Evolutionary conservation across 2,329 filamentous ascomycete genomes (phyloP), one percentile per base, ranked within the genome.

Genomic region (Dactylellina haptotyla): DNA sequence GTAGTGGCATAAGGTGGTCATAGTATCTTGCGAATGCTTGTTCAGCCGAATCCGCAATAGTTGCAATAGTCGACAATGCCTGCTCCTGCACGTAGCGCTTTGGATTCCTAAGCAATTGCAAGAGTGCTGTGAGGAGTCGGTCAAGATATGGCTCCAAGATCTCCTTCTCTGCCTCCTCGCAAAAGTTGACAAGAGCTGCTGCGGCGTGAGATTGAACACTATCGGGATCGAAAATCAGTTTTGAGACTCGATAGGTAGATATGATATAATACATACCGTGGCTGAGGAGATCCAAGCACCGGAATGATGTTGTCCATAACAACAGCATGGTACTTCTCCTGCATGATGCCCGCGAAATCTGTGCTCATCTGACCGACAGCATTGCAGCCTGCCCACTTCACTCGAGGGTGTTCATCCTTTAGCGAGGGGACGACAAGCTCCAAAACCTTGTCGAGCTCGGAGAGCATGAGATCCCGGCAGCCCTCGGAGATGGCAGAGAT

Each of bases 351-450:
- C 10, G 96, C 94, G 81, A 99, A 99, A 80, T 99, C 95, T 30
- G 95, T 99, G 83, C 94, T 98, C 95, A 99, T 99, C 82, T 99
- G 95, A 26, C 95, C 95, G n/a, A 99, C 86, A 43, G 95, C 95
- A 80, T 99, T 98, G 84, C 95, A 99, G 32, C 93, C 95, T 58
- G 95, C 95, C 89, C 96, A 99, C 78, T 94, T 90, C 63, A 99
- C 95, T 79, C 95, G 91, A 41, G 95, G 91, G 80, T 99, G 95
- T 39, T 90, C 87, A 79, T 99, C 94, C 78, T 90, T 89, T 34
- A 99, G 85, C 34, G 94, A 91, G 14, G 95, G 95, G 54, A 97
- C 88, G n/a, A 99, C 94, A 64, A 99, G 86, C 76, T 96, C 92
- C 51, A 99, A 85, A 20, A 99, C 94, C 80, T 97, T 93, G 80